Evolutionary conservation across 2,329 filamentous ascomycete species (phyloP).

Genomic region (Aspergillus fructus): DNA sequence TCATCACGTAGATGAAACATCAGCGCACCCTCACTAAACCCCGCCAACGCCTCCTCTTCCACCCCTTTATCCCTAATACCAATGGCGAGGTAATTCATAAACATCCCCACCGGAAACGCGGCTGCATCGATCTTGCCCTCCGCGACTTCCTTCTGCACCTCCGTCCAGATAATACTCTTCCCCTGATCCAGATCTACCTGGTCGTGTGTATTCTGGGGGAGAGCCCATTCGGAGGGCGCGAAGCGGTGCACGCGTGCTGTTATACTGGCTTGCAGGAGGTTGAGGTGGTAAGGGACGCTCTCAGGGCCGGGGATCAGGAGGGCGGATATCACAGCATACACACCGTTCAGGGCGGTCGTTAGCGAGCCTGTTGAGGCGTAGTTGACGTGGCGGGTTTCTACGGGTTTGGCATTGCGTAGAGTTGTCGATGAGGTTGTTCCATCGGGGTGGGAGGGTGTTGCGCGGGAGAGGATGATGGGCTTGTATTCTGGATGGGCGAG

Average conservation of each 20-base stretch:
- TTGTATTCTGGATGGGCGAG: constrained; percentile 19
- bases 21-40: constrained; percentile 4
- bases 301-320: constrained; percentile 22
- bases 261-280: constrained; percentile 44
- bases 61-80: constrained; percentile 12
- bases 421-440: not conserved
- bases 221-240: constrained; percentile 45
- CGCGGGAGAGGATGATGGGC: constrained; percentile 31
- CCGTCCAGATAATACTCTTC: constrained; percentile 26
- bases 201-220: constrained; percentile 16
- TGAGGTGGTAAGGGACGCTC: constrained; percentile 35
- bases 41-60: not conserved
- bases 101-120: constrained; percentile 32
- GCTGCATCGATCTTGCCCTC: constrained; percentile 26
- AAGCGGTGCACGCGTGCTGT: constrained; percentile 47
- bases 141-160: constrained; percentile 21
- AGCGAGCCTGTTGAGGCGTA: constrained; percentile 24
- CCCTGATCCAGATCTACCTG: constrained; percentile 23
- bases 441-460: constrained; percentile 4
- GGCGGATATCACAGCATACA: constrained; percentile 29
- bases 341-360: constrained; percentile 16
- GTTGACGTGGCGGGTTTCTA: constrained; percentile 27
- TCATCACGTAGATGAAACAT: constrained; percentile 22
- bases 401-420: not conserved
- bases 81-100: constrained; percentile 38